Conservation (phyloP, 495 filamentous ascomycete species). For the Barbatosphaeria neglecta region DNA sequence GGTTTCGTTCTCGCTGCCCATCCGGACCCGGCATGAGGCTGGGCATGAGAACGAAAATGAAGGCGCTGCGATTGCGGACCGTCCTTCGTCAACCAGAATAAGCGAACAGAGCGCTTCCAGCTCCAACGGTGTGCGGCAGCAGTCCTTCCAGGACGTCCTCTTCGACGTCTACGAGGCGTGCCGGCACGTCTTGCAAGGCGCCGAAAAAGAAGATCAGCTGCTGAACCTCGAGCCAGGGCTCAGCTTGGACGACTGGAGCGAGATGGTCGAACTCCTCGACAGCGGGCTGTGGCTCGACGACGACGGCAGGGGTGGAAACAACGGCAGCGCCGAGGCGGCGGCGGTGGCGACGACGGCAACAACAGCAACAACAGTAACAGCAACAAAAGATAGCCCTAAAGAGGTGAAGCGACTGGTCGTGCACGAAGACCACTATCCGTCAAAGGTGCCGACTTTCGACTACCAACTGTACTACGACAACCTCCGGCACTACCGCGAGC, state of each 20-base stretch:
- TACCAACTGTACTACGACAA: slow-evolving; percentile 69
- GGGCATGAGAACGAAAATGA: neutral
- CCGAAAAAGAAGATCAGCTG: neutral
- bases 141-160: neutral
- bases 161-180: neutral
- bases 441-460: slow-evolving; percentile 81
- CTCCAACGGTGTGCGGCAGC: no score
- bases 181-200: neutral
- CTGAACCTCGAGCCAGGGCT: neutral
- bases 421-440: slow-evolving; percentile 40
- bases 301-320: neutral
- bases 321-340: neutral
- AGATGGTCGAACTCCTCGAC: neutral
- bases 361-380: no score
- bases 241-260: neutral
- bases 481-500: slow-evolving; percentile 51
- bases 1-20: neutral
- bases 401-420: neutral
- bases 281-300: neutral
- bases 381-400: no score
- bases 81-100: no score
- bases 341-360: no score
- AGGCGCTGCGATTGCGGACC: neutral
- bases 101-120: neutral
- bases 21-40: neutral